phyloP scores from a whole-genome alignment of 2,329 filamentous ascomycete genomes.

The Pseudogymnoascus sp. region DNA sequence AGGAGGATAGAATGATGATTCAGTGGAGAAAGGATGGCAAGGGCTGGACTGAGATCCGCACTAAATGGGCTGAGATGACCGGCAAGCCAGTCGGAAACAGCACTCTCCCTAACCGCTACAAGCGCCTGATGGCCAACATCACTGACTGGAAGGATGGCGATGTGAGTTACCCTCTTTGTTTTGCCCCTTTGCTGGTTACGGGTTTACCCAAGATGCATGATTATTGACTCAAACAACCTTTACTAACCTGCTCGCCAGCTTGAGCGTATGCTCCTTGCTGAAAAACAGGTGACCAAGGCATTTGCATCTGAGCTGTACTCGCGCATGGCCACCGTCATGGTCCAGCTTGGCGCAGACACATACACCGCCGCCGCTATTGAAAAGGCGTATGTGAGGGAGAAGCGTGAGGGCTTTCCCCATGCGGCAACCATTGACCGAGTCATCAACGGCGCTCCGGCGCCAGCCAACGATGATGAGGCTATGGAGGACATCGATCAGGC shows the following conservation, averaged over 20 bases:
- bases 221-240: neutral
- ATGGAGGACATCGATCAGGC: neutral
- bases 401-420: neutral
- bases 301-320: neutral
- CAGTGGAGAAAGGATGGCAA: neutral
- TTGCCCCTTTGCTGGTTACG: too few species aligned
- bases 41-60: neutral
- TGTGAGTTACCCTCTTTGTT: neutral
- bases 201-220: too few species aligned
- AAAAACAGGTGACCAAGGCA: neutral
- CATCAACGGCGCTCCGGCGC: neutral
- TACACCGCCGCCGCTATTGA: neutral
- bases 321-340: neutral
- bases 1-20: neutral
- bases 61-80: neutral
- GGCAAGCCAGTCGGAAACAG: neutral
- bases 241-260: neutral
- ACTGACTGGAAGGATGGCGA: slow-evolving; percentile 2
- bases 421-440: neutral
- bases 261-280: neutral
- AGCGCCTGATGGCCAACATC: neutral
- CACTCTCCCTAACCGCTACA: neutral
- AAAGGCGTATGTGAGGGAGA: neutral
- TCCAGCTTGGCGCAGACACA: neutral
- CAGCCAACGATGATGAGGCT: neutral